Evolutionary conservation across 441 rosid genomes (phyloP), one percentile per base, ranked within the genome.

Genomic region (Pelargonium cotyledonis): DNA sequence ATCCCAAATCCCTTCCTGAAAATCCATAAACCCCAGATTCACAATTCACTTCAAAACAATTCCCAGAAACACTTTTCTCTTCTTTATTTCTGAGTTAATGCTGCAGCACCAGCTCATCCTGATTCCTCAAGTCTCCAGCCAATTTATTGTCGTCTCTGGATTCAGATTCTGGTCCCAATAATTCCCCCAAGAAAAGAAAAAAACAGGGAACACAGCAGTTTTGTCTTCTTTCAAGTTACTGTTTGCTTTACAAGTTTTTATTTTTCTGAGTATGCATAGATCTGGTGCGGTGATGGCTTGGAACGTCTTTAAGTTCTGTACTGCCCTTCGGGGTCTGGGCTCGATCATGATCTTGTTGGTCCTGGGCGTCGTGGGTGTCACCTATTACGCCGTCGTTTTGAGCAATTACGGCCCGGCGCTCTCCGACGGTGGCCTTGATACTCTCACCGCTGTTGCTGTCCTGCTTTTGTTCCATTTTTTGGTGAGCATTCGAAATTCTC

Each of bases 241-340:
- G 18, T 4, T 19, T 23, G 6, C 8, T 62, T 14, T 23, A 67
- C 70, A 10, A 1, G 38, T 35, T 26, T 10, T 41, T 46, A 63
- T 46, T 11, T 41, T 62, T 40, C 64, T 68, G 75, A 80, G 70
- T 67, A 91, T 89, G 97, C 91, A 90, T 78, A 90, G 91, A 88
- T 89, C 98, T 76, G 91, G 95, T 51, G 88, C 88, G 60, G 69
- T 80, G 71, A 93, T 93, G 98, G 98, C 98, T 14, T 93, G 97
- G 98, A 93, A 93, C 83, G 96, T 93, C 61, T 93, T 93, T 83
- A 93, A 83, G 73, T 91, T 93, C 70, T 93, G 98, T 73, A 91
- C 97, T 38, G 97, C 95, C 60, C 83, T 93, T 53, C 81, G 90
- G 51, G 98, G 95, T 63, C 86, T 93, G 21, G 98, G 98, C 66